A percentile compares a stretch with the other conserved stretches of the same genome.
Conservation (phyloP, 441 rosid species). For the Jatropha multifida region DNA sequence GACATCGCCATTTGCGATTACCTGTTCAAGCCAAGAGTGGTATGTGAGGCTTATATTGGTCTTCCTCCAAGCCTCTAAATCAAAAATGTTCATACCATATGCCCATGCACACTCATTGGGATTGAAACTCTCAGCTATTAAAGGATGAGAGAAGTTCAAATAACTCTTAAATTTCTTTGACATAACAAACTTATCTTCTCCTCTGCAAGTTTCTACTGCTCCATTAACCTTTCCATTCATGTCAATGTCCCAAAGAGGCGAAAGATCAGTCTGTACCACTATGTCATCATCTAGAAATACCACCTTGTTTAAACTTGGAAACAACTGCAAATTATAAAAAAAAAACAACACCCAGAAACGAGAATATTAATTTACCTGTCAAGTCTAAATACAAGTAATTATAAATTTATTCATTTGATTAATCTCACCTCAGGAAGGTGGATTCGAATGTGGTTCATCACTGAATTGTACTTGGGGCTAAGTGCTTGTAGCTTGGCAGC, state of each 20-base stretch:
- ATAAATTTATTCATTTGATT: neutral
- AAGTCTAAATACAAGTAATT: neutral
- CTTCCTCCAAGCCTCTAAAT: slow-evolving; percentile 83
- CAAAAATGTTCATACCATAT: slow-evolving; percentile 92
- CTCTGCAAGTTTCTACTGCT: slow-evolving; percentile 85
- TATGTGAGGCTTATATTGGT: slow-evolving; percentile 85
- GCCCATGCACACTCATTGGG: slow-evolving; percentile 96
- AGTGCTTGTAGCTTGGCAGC: slow-evolving; percentile 95
- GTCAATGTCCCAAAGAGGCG: slow-evolving; percentile 89
- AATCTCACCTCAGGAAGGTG: slow-evolving; percentile 81
- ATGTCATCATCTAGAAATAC: slow-evolving; percentile 95
- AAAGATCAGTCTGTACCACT: slow-evolving; percentile 88
- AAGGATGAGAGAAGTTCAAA: slow-evolving; percentile 88
- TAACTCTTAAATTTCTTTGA: slow-evolving; percentile 84
- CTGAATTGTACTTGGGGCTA: slow-evolving; percentile 88
- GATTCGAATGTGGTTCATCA: slow-evolving; percentile 94
- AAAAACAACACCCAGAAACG: neutral
- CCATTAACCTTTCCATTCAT: slow-evolving; percentile 93
- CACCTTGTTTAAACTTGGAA: slow-evolving; percentile 83
- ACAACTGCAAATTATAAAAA: slow-evolving; percentile 51
- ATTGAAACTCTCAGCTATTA: slow-evolving; percentile 55
- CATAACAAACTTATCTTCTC: slow-evolving; percentile 80
- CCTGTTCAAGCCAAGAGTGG: slow-evolving; percentile 90
- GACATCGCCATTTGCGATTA: slow-evolving; percentile 20
- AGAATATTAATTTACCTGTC: neutral